These are phyloP conservation scores for Aspergillus saccharolyticus DNA, from an alignment of 495 filamentous ascomycete species.

Conservation along the genomic window DNA sequence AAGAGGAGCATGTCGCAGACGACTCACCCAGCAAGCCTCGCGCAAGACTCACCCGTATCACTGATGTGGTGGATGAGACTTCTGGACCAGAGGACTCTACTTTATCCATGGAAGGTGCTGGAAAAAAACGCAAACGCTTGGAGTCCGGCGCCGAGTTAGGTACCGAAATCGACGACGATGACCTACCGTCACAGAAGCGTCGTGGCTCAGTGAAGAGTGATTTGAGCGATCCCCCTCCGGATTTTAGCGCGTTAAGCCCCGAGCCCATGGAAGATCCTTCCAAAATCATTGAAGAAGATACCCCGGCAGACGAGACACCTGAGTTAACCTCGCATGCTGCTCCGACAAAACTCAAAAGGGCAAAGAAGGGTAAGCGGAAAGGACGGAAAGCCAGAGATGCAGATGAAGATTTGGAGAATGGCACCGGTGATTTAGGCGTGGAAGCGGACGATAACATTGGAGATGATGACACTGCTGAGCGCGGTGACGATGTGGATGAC, in stretches of 20 bases:
- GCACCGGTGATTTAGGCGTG: slow-evolving; percentile 19
- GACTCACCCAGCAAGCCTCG: slow-evolving; percentile 41
- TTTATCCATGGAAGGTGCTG: slow-evolving; percentile 24
- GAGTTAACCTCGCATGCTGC: slow-evolving; percentile 32
- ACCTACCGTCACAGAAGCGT: slow-evolving; percentile 42
- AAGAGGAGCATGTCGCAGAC: slow-evolving; percentile 34
- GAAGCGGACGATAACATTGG: slow-evolving; percentile 35
- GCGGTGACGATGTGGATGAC: slow-evolving; percentile 38
- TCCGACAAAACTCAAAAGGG: slow-evolving; percentile 32
- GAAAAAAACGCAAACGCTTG: slow-evolving; percentile 47
- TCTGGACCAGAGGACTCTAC: slow-evolving; percentile 29
- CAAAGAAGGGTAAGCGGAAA: slow-evolving; percentile 44
- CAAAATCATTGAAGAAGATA: slow-evolving; percentile 32
- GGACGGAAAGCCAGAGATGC: slow-evolving; percentile 33
- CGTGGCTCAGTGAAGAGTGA: slow-evolving; percentile 43
- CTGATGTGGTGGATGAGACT: slow-evolving; percentile 23
- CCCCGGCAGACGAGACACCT: slow-evolving; percentile 33
- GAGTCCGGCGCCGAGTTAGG: slow-evolving; percentile 37
- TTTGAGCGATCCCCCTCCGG: slow-evolving; percentile 37
- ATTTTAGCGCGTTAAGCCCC: slow-evolving; percentile 24
- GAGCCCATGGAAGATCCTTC: slow-evolving; percentile 35
- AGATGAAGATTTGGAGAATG: slow-evolving; percentile 35
- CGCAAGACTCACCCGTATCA: slow-evolving; percentile 30
- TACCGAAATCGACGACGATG: slow-evolving; percentile 40
- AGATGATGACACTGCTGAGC: slow-evolving; percentile 45